Percentiles rank a stretch among this genome's conserved stretches.
Conservation (phyloP, 2,329 filamentous ascomycete species). For the Aspergillus novofumigatus region DNA sequence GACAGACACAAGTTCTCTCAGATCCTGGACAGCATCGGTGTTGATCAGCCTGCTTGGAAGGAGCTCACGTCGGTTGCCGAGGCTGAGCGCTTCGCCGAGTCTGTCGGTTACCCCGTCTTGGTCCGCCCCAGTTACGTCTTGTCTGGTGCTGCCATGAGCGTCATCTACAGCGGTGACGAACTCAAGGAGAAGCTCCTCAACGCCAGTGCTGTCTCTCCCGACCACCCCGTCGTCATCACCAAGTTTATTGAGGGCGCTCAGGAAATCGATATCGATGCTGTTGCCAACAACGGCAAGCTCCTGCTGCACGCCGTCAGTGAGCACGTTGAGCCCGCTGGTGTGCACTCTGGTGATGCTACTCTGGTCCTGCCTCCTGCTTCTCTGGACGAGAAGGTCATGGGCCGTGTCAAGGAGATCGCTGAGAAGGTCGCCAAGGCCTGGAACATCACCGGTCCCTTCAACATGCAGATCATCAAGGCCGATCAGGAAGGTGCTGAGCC, state of each 20-base stretch:
- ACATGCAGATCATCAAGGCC: constrained; percentile 99
- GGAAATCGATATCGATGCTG: constrained; percentile 95
- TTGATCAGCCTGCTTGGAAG: constrained; percentile 97
- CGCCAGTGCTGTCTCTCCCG: constrained; percentile 83
- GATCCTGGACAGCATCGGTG: constrained; percentile 92
- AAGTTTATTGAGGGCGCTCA: constrained; percentile 97
- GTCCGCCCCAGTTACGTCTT: constrained; percentile 94
- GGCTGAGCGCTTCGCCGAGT: constrained; percentile 78
- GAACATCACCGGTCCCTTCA: constrained; percentile 97
- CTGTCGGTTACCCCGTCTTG: constrained; percentile 88
- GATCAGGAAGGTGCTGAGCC: constrained; percentile 70
- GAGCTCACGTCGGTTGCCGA: constrained; percentile 86
- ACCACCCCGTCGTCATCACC: constrained; percentile 96
- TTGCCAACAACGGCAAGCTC: constrained; percentile 79
- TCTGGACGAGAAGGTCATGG: constrained; percentile 73
- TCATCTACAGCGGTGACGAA: constrained; percentile 82
- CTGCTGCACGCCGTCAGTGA: constrained; percentile 90
- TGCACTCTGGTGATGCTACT: constrained; percentile 96
- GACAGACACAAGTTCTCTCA: constrained; percentile 98
- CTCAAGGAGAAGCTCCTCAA: constrained; percentile 93
- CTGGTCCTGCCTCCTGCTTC: constrained; percentile 82
- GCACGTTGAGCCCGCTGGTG: constrained; percentile 94
- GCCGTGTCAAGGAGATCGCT: constrained; percentile 90
- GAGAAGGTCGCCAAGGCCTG: constrained; percentile 95
- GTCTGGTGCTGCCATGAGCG: constrained; percentile 97